phyloP scores from a whole-genome alignment of 257 asterid species.

The Avicennia marina region DNA sequence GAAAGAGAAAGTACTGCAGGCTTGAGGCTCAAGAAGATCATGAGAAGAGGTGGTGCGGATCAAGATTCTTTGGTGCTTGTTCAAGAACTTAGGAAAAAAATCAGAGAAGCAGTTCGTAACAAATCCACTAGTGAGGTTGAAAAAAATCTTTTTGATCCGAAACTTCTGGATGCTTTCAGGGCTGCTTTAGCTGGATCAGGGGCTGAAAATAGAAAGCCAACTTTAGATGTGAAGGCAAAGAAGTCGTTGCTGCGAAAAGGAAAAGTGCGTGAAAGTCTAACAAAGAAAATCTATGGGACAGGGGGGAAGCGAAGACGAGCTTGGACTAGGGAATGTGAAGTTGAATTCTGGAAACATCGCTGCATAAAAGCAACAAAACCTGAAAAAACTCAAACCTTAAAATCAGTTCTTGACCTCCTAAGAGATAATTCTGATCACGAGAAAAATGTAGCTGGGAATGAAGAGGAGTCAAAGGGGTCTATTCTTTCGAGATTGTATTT shows the following conservation, averaged over 20 bases:
- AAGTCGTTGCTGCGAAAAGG: conserved; percentile 81
- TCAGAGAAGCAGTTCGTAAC: conserved; percentile 79
- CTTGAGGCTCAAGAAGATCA: conserved; percentile 87
- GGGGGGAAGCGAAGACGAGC: conserved; percentile 85
- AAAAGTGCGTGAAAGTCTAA: conserved; percentile 87
- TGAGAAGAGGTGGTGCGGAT: conserved; percentile 70
- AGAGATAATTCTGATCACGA: conserved; percentile 43
- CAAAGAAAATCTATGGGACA: conserved; percentile 80
- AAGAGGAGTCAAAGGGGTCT: conserved; percentile 48
- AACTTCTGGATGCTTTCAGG: conserved; percentile 91
- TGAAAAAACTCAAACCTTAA: conserved; percentile 82
- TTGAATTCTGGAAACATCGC: conserved; percentile 97
- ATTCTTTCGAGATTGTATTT: conserved; percentile 86
- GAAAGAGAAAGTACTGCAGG: conserved; percentile 59
- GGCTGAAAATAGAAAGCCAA: conserved; percentile 54
- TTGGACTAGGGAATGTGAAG: conserved; percentile 96
- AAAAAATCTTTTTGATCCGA: conserved; percentile 66
- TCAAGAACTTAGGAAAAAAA: conserved; percentile 75
- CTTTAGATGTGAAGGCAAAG: conserved; percentile 72
- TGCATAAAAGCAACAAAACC: conserved; percentile 65
- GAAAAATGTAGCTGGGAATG: conserved; percentile 33
- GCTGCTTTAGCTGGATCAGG: conserved; percentile 77
- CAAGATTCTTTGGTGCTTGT: conserved; percentile 62
- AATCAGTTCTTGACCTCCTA: conserved; percentile 79
- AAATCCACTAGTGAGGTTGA: conserved; percentile 66